These are phyloP conservation scores for Eucalyptus camaldulensis DNA, from an alignment of 345 rosid genomes.

Conservation along the genomic window DNA sequence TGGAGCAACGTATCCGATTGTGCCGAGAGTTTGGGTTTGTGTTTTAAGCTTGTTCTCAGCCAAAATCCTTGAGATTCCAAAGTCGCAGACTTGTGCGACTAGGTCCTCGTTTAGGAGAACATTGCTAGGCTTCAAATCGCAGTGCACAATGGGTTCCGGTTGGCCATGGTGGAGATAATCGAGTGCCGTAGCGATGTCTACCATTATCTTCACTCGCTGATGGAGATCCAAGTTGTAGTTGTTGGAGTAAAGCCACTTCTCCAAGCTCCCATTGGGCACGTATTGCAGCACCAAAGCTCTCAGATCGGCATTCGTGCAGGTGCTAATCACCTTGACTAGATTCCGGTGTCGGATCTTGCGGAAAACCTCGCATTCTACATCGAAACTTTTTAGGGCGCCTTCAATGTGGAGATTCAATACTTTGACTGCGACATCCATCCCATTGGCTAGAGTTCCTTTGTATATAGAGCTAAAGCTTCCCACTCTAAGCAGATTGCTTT, in stretches of 20 bases:
- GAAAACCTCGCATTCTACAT: neutral
- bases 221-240: neutral
- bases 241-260: neutral
- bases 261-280: neutral
- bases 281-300: neutral
- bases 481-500: neutral
- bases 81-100: neutral
- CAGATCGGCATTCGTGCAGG: neutral
- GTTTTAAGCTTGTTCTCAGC: neutral
- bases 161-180: neutral
- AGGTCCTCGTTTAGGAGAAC: neutral
- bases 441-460: neutral
- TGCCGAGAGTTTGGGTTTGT: neutral
- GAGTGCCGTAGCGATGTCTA: neutral
- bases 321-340: constrained; percentile 1
- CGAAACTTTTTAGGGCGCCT: neutral
- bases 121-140: neutral
- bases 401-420: neutral
- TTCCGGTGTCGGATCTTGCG: neutral
- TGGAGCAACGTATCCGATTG: neutral
- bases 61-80: neutral
- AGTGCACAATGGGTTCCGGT: neutral
- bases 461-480: neutral
- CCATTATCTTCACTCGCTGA: neutral
- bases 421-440: neutral